Percentiles rank a stretch among this genome's conserved stretches.
These are phyloP conservation scores for Rhizopus microsporus DNA, from an alignment of 371 early-diverging fungal species.

Conservation along the genomic window DNA sequence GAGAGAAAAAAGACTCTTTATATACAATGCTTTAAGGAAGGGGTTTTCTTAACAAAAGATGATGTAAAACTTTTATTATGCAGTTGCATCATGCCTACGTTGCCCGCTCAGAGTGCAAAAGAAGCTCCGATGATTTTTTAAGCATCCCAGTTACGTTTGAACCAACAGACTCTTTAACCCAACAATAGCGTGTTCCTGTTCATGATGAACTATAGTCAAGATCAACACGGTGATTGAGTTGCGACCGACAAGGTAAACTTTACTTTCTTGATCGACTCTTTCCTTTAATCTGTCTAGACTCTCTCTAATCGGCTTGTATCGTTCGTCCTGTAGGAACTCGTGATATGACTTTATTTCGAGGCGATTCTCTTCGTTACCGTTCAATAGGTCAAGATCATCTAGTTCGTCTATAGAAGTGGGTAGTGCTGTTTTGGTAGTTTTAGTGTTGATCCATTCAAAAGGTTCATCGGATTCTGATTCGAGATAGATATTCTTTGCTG, in stretches of 20 bases:
- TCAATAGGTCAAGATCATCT: slow-evolving; percentile 9
- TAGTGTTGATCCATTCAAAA: slow-evolving; percentile 22
- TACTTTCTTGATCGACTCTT: background rate
- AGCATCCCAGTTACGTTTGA: slow-evolving; percentile 12
- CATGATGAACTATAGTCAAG: slow-evolving; percentile 17
- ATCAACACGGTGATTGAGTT: slow-evolving; percentile 12
- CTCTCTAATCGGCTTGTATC: slow-evolving; percentile 9
- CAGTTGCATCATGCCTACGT: background rate
- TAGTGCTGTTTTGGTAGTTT: background rate
- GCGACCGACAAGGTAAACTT: slow-evolving; percentile 21
- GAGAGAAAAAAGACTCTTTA: background rate
- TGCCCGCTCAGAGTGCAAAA: no score
- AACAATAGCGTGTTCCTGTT: slow-evolving; percentile 15
- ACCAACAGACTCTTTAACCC: slow-evolving; percentile 25
- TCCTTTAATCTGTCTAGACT: slow-evolving; percentile 9
- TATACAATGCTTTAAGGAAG: background rate
- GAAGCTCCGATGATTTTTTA: no score
- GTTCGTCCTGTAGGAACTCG: slow-evolving; percentile 6
- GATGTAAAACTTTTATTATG: background rate
- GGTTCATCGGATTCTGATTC: slow-evolving; percentile 26
- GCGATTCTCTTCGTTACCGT: background rate
- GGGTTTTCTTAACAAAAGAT: background rate
- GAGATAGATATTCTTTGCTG: slow-evolving; percentile 14
- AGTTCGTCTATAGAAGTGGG: slow-evolving; percentile 16
- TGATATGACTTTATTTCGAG: slow-evolving; percentile 12